Conservation (phyloP, 2,329 filamentous ascomycete species). For the Fusarium sp. region DNA sequence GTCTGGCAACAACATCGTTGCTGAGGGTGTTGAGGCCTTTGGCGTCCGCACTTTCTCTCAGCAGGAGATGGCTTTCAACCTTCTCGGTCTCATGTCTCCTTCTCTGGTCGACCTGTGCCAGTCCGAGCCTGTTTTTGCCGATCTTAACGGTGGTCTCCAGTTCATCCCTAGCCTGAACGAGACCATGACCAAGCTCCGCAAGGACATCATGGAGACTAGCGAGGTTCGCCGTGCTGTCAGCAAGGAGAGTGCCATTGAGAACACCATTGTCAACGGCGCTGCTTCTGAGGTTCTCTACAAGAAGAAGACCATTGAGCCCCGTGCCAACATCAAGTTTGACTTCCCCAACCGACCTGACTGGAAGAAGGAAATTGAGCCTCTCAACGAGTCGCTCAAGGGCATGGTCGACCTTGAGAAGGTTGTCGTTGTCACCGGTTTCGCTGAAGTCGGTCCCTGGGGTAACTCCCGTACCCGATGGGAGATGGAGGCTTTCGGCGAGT, state of each 20-base stretch:
- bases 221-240: conserved; percentile 92
- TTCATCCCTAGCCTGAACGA: conserved; percentile 97
- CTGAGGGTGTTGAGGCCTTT: conserved; percentile 94
- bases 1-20: conserved; percentile 97
- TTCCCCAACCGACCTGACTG: conserved; percentile 92
- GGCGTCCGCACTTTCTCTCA: conserved; percentile 98
- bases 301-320: conserved; percentile 90
- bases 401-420: conserved; percentile 99
- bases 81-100: conserved; percentile 94
- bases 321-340: conserved; percentile 97
- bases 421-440: conserved; percentile 95
- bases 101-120: conserved; percentile 95
- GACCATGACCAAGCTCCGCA: conserved; percentile 90
- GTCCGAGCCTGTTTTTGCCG: conserved; percentile 92
- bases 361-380: conserved; percentile 87
- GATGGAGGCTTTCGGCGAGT: conserved; percentile 97
- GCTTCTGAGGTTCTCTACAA: conserved; percentile 92
- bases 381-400: conserved; percentile 87
- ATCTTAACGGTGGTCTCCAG: conserved; percentile 96
- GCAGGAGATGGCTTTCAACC: conserved; percentile 99
- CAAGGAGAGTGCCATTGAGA: conserved; percentile 95
- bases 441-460: conserved; percentile 96
- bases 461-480: conserved; percentile 98
- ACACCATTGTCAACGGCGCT: conserved; percentile 96
- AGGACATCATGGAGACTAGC: conserved; percentile 93